Conservation (phyloP, 169 alveolate genomes). For the Babesia ovata region DNA sequence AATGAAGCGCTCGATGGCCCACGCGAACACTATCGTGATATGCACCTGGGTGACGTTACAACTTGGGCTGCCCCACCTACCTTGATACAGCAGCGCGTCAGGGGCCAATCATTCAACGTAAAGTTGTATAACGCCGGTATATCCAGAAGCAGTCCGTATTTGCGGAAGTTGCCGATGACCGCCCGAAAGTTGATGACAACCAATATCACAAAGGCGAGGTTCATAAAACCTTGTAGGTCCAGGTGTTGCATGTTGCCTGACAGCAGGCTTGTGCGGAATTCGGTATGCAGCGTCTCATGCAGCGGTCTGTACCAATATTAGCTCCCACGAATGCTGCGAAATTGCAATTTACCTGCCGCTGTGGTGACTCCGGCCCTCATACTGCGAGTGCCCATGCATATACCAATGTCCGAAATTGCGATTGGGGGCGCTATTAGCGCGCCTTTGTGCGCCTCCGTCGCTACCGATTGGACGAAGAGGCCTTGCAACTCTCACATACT, state of each 20-base stretch:
- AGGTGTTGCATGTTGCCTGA: conserved; percentile 76
- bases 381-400: conserved; percentile 1
- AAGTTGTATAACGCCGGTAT: conserved; percentile 71
- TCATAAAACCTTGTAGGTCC: conserved; percentile 85
- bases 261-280: conserved; percentile 73
- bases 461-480: not conserved
- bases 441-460: conserved; percentile 16
- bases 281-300: conserved; percentile 77
- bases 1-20: conserved; percentile 80
- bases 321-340: not conserved
- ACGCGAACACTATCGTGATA: conserved; percentile 74
- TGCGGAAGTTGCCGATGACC: conserved; percentile 84
- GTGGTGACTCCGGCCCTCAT: conserved; percentile 24
- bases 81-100: conserved; percentile 59
- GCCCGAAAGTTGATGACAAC: conserved; percentile 85
- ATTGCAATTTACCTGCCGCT: conserved; percentile 38
- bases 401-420: conserved; percentile 42
- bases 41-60: conserved; percentile 59
- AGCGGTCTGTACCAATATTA: conserved; percentile 69
- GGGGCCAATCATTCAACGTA: conserved; percentile 62
- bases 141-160: conserved; percentile 81
- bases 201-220: conserved; percentile 82
- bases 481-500: not conserved
- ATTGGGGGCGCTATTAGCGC: conserved; percentile 68
- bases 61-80: not conserved